Evolutionary conservation across 495 filamentous ascomycete genomes (phyloP).

Genomic region (Penicillium salamii): DNA sequence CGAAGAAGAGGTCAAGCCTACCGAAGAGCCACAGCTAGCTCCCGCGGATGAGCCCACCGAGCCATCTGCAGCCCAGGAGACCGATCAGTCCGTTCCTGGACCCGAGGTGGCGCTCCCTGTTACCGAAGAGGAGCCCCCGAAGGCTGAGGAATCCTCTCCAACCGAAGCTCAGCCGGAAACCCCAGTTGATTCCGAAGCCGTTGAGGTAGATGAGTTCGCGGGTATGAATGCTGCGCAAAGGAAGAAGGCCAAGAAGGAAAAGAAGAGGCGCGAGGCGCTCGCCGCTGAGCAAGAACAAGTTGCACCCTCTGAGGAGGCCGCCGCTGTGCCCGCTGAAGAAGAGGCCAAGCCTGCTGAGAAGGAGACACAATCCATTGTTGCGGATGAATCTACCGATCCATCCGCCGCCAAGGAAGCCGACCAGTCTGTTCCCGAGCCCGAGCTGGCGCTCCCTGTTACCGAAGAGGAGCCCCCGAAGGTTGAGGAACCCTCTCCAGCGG

Average conservation of each 20-base stretch:
- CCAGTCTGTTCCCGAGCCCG: not conserved
- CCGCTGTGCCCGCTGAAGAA: not conserved
- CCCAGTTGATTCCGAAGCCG: not conserved
- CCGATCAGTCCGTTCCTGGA: not conserved
- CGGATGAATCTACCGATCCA: not conserved
- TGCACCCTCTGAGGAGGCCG: not conserved
- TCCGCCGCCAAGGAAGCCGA: not conserved
- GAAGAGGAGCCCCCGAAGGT: not conserved
- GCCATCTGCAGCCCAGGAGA: not conserved
- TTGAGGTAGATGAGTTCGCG: not conserved
- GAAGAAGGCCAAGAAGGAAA: constrained; percentile 8
- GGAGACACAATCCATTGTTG: not conserved
- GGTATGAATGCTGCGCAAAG: constrained; percentile 4
- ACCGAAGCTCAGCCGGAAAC: not conserved
- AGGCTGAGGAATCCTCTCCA: not conserved
- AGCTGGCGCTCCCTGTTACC: not conserved
- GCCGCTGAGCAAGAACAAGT: not conserved
- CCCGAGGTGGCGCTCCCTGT: not conserved
- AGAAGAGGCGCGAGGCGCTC: constrained; percentile 2
- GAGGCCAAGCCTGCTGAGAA: not conserved
- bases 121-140: not conserved
- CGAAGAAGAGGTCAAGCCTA: not conserved
- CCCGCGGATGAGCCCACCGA: not conserved
- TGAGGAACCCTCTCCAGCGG: not conserved
- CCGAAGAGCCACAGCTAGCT: not conserved